Conservation (phyloP, 2,329 filamentous ascomycete species). For the Trichoderma koningiopsis region DNA sequence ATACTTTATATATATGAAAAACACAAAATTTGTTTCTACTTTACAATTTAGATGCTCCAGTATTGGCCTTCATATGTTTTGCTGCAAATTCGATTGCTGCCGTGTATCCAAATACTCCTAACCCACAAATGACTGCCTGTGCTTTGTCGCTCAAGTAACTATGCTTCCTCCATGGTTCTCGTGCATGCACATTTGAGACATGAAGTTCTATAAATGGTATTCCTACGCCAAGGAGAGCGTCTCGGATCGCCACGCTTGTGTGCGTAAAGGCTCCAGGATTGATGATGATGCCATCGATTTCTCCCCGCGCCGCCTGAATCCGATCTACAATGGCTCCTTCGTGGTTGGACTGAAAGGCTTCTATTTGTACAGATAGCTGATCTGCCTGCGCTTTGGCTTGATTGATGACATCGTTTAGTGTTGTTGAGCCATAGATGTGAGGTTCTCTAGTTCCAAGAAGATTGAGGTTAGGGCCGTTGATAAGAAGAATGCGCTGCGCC, state of each 20-base stretch:
- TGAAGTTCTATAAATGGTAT: constrained; percentile 17
- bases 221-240: constrained; percentile 7
- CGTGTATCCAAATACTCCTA: constrained; percentile 20
- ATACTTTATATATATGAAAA: background rate
- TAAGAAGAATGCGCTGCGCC: constrained; percentile 15
- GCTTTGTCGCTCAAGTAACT: constrained; percentile 24
- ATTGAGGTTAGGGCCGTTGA: constrained; percentile 21
- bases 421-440: constrained; percentile 20
- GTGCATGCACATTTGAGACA: constrained; percentile 5
- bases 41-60: background rate
- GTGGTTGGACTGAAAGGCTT: constrained; percentile 16
- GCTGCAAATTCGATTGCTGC: constrained; percentile 19
- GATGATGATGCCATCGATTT: constrained; percentile 2
- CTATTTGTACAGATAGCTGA: constrained; percentile 8
- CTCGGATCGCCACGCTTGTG: constrained; percentile 19
- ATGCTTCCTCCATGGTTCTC: constrained; percentile 9
- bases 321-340: constrained; percentile 20
- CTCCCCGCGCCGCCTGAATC: constrained; percentile 11
- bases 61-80: constrained; percentile 9
- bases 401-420: constrained; percentile 14
- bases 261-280: constrained; percentile 21
- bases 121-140: constrained; percentile 19
- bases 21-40: background rate
- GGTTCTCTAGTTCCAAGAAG: constrained; percentile 16
- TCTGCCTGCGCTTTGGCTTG: constrained; percentile 14